phyloP scores from a whole-genome alignment of 2,329 filamentous ascomycete genomes.

The Penicillium oxalicum region DNA sequence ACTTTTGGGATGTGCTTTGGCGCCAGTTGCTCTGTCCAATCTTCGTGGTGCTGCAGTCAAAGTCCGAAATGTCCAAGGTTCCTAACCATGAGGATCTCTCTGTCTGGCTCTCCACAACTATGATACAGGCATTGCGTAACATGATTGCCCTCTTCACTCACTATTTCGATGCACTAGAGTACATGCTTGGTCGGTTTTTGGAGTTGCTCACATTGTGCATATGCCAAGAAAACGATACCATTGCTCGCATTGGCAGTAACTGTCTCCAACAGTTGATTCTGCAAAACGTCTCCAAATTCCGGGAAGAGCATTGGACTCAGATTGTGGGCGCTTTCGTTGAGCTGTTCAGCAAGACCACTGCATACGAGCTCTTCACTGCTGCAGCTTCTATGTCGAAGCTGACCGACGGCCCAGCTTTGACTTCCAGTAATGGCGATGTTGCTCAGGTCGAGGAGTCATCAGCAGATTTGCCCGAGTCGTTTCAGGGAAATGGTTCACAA shows the following conservation, averaged over 20 bases:
- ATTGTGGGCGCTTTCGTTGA: slow-evolving; percentile 95
- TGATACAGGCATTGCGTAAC: slow-evolving; percentile 96
- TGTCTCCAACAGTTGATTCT: slow-evolving; percentile 94
- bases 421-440: slow-evolving; percentile 22
- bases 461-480: slow-evolving; percentile 18
- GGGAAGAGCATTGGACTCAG: slow-evolving; percentile 79
- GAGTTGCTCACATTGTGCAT: slow-evolving; percentile 93
- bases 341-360: slow-evolving; percentile 89
- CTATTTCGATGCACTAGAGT: slow-evolving; percentile 92
- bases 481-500: slow-evolving; percentile 27
- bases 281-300: slow-evolving; percentile 93
- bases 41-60: slow-evolving; percentile 94
- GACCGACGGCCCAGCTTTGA: slow-evolving; percentile 25
- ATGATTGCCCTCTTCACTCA: slow-evolving; percentile 99
- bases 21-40: slow-evolving; percentile 94
- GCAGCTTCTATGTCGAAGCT: slow-evolving; percentile 47
- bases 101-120: slow-evolving; percentile 97
- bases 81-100: slow-evolving; percentile 94
- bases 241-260: slow-evolving; percentile 95
- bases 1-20: slow-evolving; percentile 99
- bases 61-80: slow-evolving; percentile 92
- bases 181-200: slow-evolving; percentile 96
- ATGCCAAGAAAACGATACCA: slow-evolving; percentile 97
- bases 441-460: slow-evolving; percentile 17
- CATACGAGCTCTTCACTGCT: slow-evolving; percentile 92